Evolutionary conservation across 306 rosid genomes (phyloP).

Genomic region (Aeschynomene evenia): DNA sequence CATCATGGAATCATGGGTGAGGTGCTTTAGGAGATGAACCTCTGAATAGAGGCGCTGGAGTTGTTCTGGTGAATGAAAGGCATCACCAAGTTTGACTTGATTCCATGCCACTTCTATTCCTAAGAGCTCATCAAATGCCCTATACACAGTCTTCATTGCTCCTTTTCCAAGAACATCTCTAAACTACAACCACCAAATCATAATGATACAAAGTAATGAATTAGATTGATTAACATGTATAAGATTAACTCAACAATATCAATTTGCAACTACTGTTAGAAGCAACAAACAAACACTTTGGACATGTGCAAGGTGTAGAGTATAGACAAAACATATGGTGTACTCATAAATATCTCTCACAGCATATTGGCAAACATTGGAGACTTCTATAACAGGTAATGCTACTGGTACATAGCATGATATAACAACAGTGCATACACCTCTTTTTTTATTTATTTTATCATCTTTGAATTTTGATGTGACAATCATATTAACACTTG

Average conservation of each 20-base stretch:
- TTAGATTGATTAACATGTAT: background rate
- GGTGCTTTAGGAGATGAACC: constrained; percentile 85
- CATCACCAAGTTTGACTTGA: constrained; percentile 73
- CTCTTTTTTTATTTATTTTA: no score
- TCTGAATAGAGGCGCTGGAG: constrained; percentile 81
- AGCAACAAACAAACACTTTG: background rate
- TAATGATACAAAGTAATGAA: background rate
- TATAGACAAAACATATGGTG: no score
- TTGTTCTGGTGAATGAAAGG: constrained; percentile 66
- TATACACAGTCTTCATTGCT: constrained; percentile 84
- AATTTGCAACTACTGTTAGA: background rate
- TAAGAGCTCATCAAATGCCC: constrained; percentile 66
- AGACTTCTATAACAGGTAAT: background rate
- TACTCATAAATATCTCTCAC: background rate
- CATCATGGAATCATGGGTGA: constrained; percentile 76
- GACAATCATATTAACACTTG: no score
- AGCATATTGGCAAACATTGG: background rate
- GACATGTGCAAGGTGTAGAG: background rate
- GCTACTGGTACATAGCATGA: no score
- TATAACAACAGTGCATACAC: no score
- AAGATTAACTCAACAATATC: background rate
- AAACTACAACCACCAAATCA: constrained; percentile 43
- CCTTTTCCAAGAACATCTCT: constrained; percentile 82
- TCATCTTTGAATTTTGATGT: no score
- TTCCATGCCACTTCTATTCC: constrained; percentile 98